Conservation (phyloP, 768 basidiomycete species). For the Mrakia hoshinonis region DNA sequence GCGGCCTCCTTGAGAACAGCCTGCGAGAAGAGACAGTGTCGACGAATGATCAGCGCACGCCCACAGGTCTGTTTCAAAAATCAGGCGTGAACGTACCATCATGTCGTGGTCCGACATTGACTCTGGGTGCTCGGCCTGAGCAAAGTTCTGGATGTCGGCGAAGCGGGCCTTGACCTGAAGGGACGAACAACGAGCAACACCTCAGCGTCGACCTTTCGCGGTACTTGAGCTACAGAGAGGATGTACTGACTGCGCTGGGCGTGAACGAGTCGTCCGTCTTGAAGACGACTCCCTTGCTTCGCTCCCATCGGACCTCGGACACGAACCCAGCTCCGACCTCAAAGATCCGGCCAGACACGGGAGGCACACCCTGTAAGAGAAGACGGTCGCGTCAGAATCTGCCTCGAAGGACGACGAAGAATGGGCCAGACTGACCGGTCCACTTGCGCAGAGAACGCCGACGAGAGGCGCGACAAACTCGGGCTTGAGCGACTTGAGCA, state of each 20-base stretch:
- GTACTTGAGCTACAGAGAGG: background rate
- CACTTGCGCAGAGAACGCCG: constrained; percentile 76
- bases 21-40: constrained; percentile 33
- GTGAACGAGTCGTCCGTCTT: constrained; percentile 84
- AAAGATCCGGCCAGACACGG: constrained; percentile 51
- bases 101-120: constrained; percentile 50
- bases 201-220: background rate
- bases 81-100: constrained; percentile 32
- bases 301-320: constrained; percentile 87
- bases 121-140: constrained; percentile 56
- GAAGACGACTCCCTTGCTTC: constrained; percentile 72
- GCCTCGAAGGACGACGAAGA: background rate
- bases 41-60: too few relatives aligned
- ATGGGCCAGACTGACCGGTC: constrained; percentile 42
- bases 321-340: constrained; percentile 89
- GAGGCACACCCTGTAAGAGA: constrained; percentile 36
- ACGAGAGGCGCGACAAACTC: constrained; percentile 90
- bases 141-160: constrained; percentile 72
- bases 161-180: constrained; percentile 70
- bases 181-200: background rate
- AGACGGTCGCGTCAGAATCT: background rate
- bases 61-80: background rate
- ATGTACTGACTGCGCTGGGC: constrained; percentile 69
- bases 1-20: constrained; percentile 58
- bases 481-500: constrained; percentile 50